A percentile compares a stretch with the other conserved stretches of the same genome.
phyloP scores from a whole-genome alignment of 345 rosid genomes.

The Lenwebbia sp. region DNA sequence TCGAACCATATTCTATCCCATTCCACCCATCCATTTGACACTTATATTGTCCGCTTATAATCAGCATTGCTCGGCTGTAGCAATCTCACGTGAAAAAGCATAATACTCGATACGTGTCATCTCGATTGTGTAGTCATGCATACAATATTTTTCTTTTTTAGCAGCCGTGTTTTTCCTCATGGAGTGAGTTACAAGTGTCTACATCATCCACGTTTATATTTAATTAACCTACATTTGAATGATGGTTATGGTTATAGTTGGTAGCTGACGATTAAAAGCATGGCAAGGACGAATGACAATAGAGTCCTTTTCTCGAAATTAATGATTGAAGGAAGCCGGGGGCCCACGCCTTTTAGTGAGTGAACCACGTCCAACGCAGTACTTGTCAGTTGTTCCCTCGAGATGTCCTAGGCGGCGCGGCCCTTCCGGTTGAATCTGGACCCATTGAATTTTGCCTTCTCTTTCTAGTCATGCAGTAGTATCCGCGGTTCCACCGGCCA shows the following conservation, averaged over 20 bases:
- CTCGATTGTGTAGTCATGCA: neutral
- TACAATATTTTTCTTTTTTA: no score
- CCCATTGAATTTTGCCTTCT: neutral
- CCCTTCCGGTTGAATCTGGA: neutral
- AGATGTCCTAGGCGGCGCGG: neutral
- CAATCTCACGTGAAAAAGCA: neutral
- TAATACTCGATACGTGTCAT: neutral
- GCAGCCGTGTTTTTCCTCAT: neutral
- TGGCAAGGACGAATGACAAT: neutral
- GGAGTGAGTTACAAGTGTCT: neutral
- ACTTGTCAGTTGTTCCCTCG: no score
- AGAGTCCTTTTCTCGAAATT: neutral
- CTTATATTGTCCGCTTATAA: no score
- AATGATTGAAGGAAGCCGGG: neutral
- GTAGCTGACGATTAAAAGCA: neutral
- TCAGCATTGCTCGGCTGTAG: neutral
- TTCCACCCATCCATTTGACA: no score
- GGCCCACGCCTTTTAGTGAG: neutral
- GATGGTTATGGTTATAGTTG: no score
- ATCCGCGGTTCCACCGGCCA: constrained; percentile 4
- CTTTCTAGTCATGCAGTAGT: neutral
- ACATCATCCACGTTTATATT: neutral
- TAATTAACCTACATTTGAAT: no score
- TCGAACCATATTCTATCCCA: no score
- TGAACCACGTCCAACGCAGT: neutral